Base-by-base conservation (phyloP, 2,329 filamentous ascomycete species). In the Exophiala dermatitidis region DNA sequence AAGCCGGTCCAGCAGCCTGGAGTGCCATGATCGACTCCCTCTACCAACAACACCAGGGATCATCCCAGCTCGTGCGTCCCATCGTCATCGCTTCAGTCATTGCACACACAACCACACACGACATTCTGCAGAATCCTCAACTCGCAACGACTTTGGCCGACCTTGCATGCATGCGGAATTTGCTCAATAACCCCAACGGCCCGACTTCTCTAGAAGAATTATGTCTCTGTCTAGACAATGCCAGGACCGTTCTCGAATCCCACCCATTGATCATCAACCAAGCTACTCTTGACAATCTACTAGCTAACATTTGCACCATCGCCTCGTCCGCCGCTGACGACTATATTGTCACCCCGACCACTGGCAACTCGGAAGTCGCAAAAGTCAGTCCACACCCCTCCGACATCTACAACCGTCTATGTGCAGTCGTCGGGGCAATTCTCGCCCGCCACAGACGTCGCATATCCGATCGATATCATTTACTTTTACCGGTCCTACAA, bases 391-490 rank as follows among this genome's bases (percentile, higher is more conserved):
- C 53, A 12, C n/a, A 40, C 29, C 46, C 60, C 19, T 63, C 71
- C 1, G 66, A 70, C 1, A 70, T 83, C 43, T 83, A 74, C 67
- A 69, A 72, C 3, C 75, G 77, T 40, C 67, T 83, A 6, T 83
- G 79, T 64, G 69, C 74, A 34, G 69, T 81, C 6, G 68, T 77
- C 51, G 75, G 75, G 5, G 66, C 74, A 0, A 66, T 83, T 5
- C 67, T 85, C 5, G 70, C 76, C n/a, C 71, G 82, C 8, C 77
- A 83, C 61, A 76, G 81, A 26, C 70, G 76, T 10, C 78, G 79
- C 40, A 69, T 84, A 6, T 77, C 78, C 34, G 80, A 80, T 5
- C 78, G 82, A 28, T 79, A 79, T 67, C 80, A 84, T 61, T 69
- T 84, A 7, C 67, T 84, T 10, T 67, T 82, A 4, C 72, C 74